Evolutionary conservation across 768 basidiomycete species (phyloP), one percentile per base, ranked within the genome.

Genomic region (Phaeotremella skinneri): DNA sequence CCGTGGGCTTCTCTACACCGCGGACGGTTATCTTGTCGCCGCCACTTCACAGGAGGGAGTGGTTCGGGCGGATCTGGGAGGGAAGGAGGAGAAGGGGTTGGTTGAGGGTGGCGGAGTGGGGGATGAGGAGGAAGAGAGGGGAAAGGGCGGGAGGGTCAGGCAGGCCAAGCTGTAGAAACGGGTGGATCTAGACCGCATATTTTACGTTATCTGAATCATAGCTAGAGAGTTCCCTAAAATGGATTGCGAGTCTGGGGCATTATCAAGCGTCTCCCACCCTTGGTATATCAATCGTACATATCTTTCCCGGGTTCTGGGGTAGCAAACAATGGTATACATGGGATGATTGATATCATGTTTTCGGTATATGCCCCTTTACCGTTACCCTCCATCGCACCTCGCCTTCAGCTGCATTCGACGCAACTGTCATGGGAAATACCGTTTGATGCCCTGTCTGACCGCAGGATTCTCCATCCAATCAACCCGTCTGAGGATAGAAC

Each of bases 71-170:
- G 78, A 90, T 83, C 49, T 84, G 78, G 72, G 91, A 89, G 45
- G 82, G 82, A 70, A 89, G 85, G 13, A 82, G 72, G 29, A 89
- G 85, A 58, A 90, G 85, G 54, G 79, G 78, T 41, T 83, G 82
- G 69, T 93, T 87, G 34, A 91, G 78, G 39, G 78, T 76, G 34
- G 80, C 62, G 31, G 85, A 77, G 56, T 87, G 84, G 68, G 89
- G 81, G 2, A 68, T 20, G 37, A 39, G 7, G 53, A 55, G 49
- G 25, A 52, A 58, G 64, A 67, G 39, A 43, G 55, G 43, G 26
- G 83, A 82, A 73, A 81, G 83, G 58, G 68, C 89, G 7, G 88
- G 88, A 20, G 85, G 77, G 66, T 88, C 88, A 0, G 85, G 87
- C n/a, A 82, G 80, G 17, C 13, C 11, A 13, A 45, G 20, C 21